Base-by-base conservation (phyloP, 345 rosid species). In the Arabidopsis arenosa region DNA sequence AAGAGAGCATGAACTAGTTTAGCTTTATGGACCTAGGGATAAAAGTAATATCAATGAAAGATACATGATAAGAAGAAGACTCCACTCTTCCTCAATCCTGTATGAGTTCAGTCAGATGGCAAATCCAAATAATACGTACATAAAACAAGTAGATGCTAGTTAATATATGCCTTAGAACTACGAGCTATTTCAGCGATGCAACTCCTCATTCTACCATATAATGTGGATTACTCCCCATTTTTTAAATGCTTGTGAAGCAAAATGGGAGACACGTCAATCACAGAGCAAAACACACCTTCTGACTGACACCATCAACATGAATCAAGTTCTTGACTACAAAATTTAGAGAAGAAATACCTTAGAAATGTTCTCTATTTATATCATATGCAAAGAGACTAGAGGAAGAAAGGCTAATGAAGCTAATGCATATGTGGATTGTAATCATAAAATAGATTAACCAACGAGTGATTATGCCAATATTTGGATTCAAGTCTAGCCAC, bases 291-390 rank as follows among this genome's bases (percentile, higher is more conserved):
- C 18, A 60, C 8, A 59, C 66, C 39, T 36, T 61, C 0, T 21
- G 26, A n/a, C 2, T 61, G 57, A 56, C 14, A 64, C 65, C 57
- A 64, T 32, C 18, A 12, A 64, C 77, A 74, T 23, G 57, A 64
- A 64, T 65, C 61, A 53, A 45, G 39, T 54, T 74, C 48, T 43
- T 43, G 26, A 28, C n/a, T 28, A 52, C 35, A 17, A 44, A 40
- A 62, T 15, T 48, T 48, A 67, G 61, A 58, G 44, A 58, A 5
- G 33, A 66, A 65, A 44, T 7, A 1, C 72, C 66, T 66, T 6
- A n/a, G 33, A n/a, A n/a, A 3, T 11, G 30, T 3, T 65, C 47
- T 55, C 18, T 33, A 3, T 28, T 11, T 21, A 13, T 32, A 40
- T 53, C 54, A 33, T 51, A 73, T 56, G 44, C 23, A 40, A 4